Percentiles rank a stretch among this genome's conserved stretches.
phyloP scores from a whole-genome alignment of 805 yeast genomes.

The Zygotorulaspora chibaensis region DNA sequence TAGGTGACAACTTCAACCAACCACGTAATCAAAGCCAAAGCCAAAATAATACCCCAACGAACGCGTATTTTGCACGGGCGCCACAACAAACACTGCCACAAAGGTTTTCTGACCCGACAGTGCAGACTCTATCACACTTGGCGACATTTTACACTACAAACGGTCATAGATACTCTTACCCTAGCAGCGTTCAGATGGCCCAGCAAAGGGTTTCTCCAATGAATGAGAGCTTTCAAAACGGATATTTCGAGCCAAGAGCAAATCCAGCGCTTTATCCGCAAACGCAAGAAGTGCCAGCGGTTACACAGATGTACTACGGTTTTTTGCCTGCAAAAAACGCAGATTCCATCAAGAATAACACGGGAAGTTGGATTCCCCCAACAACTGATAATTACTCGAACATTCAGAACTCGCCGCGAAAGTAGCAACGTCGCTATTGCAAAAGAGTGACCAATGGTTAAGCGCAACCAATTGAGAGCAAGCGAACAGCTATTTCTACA shows the following conservation, averaged over 20 bases:
- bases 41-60: background rate
- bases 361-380: background rate
- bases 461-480: too few species aligned
- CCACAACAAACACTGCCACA: conserved; percentile 2
- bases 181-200: conserved; percentile 13
- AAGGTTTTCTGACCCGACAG: conserved; percentile 17
- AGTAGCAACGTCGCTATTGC: too few species aligned
- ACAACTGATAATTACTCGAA: background rate
- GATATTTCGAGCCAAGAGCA: conserved; percentile 1
- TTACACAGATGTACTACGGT: background rate
- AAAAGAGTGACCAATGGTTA: too few species aligned
- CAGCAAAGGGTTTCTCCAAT: conserved; percentile 3
- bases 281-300: conserved; percentile 1
- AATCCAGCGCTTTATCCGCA: background rate
- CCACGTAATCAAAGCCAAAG: background rate
- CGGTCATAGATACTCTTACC: conserved; percentile 27
- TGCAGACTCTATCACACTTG: conserved; percentile 22
- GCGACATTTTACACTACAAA: conserved; percentile 28
- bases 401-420: background rate
- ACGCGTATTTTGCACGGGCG: conserved; percentile 1
- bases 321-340: background rate
- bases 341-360: background rate
- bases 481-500: too few species aligned
- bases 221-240: background rate
- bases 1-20: background rate